Conservation (phyloP, 495 filamentous ascomycete species). For the Aspergillus cavernicola region DNA sequence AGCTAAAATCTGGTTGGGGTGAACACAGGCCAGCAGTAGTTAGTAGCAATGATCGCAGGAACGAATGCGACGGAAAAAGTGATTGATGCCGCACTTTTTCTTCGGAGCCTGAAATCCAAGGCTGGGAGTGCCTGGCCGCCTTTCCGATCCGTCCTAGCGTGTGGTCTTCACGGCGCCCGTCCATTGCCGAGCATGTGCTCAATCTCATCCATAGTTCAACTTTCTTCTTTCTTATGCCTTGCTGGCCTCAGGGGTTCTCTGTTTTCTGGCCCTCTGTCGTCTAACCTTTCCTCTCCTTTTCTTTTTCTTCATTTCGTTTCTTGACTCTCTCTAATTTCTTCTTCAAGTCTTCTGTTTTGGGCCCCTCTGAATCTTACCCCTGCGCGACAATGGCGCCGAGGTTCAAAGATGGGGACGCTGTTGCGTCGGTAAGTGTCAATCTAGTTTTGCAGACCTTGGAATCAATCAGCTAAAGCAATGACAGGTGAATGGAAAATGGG, state of each 20-base stretch:
- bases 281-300: slow-evolving; percentile 21
- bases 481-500: slow-evolving; percentile 84
- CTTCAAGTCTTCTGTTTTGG: slow-evolving; percentile 22
- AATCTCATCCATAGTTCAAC: neutral
- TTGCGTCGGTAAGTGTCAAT: slow-evolving; percentile 61
- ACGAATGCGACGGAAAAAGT: slow-evolving; percentile 39
- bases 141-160: slow-evolving; percentile 18
- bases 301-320: slow-evolving; percentile 21
- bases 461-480: slow-evolving; percentile 5
- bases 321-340: slow-evolving; percentile 35
- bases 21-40: neutral
- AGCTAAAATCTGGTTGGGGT: neutral
- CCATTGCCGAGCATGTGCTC: slow-evolving; percentile 24
- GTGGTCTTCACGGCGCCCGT: slow-evolving; percentile 10
- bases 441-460: slow-evolving; percentile 10
- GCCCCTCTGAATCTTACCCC: slow-evolving; percentile 13
- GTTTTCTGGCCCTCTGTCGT: slow-evolving; percentile 14
- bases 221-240: slow-evolving; percentile 4
- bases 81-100: slow-evolving; percentile 33
- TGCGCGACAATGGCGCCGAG: slow-evolving; percentile 66
- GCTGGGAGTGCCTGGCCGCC: slow-evolving; percentile 13
- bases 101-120: neutral
- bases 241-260: slow-evolving; percentile 36
- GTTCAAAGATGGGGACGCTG: slow-evolving; percentile 84
- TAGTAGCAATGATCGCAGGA: too few species aligned